Evolutionary conservation across 2,329 filamentous ascomycete genomes (phyloP), one percentile per base, ranked within the genome.

Genomic region (Tolypocladium album): DNA sequence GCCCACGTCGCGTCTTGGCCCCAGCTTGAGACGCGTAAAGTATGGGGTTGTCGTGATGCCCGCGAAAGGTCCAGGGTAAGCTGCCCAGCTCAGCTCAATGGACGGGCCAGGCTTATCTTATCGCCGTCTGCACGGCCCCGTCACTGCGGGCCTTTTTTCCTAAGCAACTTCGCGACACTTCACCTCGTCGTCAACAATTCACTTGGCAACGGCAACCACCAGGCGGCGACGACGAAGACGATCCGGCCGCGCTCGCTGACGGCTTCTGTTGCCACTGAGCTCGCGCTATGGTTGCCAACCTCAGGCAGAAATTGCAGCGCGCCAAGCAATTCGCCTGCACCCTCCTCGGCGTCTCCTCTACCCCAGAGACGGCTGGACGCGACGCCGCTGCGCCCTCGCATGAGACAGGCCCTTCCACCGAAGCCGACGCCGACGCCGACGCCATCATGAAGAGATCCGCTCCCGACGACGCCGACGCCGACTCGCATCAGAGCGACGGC

Each of bases 401-500:
- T 31, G 27, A 31, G 27, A 31, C 27, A 31, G 27, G 27, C 27
- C 27, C 27, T 31, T 31, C 27, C 27, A 31, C 27, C 27, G 27
- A 7, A 20, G 20, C 8, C 22, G 22, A 43, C n/a, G 27, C 50
- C 17, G 3, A 9, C 17, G 17, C 27, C 45, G 22, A 39, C 45
- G 34, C 22, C 39, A 60, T 31, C 59, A 67, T 68, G 64, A 55
- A 58, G 45, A 57, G 60, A 40, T 36, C 57, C 47, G 57, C 61
- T 31, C 58, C 61, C 24, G 57, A 63, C 22, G 57, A 59, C 15
- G 60, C 57, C 22, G 63, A 66, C 36, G 56, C 62, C 12, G 61
- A 55, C 22, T 64, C 65, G 13, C 62, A 57, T 22, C 67, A 69
- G 52, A 75, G 73, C 62, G 69, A 73, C 36, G 69, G 73, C 60